Evolutionary conservation across 768 basidiomycete genomes (phyloP).

Genomic region (Fomitopsis pulvina): DNA sequence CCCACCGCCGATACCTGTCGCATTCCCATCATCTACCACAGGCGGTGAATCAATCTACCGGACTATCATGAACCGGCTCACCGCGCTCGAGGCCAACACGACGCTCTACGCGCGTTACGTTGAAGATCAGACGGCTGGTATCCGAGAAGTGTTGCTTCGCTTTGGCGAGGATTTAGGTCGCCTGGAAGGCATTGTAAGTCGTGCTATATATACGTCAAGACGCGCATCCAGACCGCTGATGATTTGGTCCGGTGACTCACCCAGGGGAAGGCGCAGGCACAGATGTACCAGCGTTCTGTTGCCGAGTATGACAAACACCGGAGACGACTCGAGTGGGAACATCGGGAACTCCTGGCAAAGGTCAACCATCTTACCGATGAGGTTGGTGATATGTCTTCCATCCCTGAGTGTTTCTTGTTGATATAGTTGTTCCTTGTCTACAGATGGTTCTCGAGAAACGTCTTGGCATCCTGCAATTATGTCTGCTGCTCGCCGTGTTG

Average conservation of each 20-base stretch:
- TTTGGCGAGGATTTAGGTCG: slow-evolving; percentile 76
- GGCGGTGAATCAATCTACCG: slow-evolving; percentile 92
- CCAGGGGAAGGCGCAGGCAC: slow-evolving; percentile 66
- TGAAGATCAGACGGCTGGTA: slow-evolving; percentile 77
- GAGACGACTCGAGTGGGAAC: slow-evolving; percentile 60
- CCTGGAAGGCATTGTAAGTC: slow-evolving; percentile 65
- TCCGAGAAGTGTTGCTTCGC: slow-evolving; percentile 67
- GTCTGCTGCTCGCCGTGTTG: slow-evolving; percentile 74
- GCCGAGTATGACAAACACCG: slow-evolving; percentile 67
- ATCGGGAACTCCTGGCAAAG: slow-evolving; percentile 57
- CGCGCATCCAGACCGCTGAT: not conserved
- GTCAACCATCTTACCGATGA: slow-evolving; percentile 77
- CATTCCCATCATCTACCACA: slow-evolving; percentile 14
- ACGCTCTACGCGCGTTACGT: slow-evolving; percentile 81
- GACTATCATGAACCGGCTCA: slow-evolving; percentile 90
- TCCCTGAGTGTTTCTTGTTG: not conserved
- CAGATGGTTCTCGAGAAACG: slow-evolving; percentile 87
- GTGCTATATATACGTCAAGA: not conserved
- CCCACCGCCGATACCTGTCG: not conserved
- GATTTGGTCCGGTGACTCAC: not conserved
- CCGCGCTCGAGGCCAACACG: slow-evolving; percentile 79
- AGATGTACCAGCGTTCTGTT: slow-evolving; percentile 56
- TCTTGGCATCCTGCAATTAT: slow-evolving; percentile 82
- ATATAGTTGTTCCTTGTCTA: not conserved
- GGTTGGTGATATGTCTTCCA: slow-evolving; percentile 33